These are phyloP conservation scores for Penicillium lividum DNA, from an alignment of 495 filamentous ascomycete species.

Conservation along the genomic window DNA sequence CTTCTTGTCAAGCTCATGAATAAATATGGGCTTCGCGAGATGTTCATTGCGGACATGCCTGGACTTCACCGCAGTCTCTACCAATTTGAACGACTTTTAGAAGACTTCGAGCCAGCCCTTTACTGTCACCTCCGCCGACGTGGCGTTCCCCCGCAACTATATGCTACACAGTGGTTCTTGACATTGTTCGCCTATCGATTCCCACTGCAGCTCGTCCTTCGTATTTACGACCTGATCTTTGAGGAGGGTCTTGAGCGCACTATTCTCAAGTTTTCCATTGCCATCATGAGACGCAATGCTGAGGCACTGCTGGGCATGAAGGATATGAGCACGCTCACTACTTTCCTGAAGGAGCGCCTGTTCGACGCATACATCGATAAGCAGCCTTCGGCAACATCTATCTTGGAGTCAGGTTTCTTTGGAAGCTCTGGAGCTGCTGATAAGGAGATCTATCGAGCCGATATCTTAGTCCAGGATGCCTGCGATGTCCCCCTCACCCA, in stretches of 20 bases:
- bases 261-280: constrained; percentile 90
- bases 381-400: constrained; percentile 78
- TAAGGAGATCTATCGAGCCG: constrained; percentile 93
- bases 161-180: constrained; percentile 98
- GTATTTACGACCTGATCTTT: constrained; percentile 95
- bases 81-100: constrained; percentile 91
- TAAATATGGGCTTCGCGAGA: constrained; percentile 86
- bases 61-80: constrained; percentile 91
- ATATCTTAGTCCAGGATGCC: constrained; percentile 89
- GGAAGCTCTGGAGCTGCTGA: constrained; percentile 86
- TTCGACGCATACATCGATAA: constrained; percentile 98
- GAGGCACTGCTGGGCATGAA: constrained; percentile 76
- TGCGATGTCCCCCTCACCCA: constrained; percentile 84
- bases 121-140: constrained; percentile 93
- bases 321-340: constrained; percentile 84
- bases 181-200: constrained; percentile 99
- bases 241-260: constrained; percentile 89
- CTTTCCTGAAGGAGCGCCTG: constrained; percentile 86
- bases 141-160: constrained; percentile 85
- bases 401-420: constrained; percentile 97
- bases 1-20: constrained; percentile 95
- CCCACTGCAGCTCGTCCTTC: constrained; percentile 90
- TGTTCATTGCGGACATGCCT: constrained; percentile 96
- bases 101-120: constrained; percentile 90
- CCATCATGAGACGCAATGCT: constrained; percentile 92